Percentiles rank a stretch among this genome's conserved stretches.
phyloP scores from a whole-genome alignment of 352 stramenopile species.

The Globisporangium parvum region DNA sequence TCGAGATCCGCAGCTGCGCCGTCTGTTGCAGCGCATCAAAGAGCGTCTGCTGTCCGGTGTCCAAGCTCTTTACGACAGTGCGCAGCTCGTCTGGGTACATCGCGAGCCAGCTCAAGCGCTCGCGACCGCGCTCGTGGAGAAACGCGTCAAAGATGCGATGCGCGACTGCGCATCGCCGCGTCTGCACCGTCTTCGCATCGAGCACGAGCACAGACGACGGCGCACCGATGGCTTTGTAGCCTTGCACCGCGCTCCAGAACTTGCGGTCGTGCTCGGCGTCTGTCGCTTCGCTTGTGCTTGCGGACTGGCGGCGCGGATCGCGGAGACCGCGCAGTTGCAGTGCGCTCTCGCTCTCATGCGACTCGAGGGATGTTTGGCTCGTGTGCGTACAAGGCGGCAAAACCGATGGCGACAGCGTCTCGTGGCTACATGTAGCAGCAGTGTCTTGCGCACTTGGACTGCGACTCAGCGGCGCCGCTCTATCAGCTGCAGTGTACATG shows the following conservation, averaged over 20 bases:
- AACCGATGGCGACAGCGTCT: background rate
- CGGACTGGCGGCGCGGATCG: background rate
- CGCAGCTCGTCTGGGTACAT: constrained; percentile 46
- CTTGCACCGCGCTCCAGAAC: constrained; percentile 67
- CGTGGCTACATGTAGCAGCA: background rate
- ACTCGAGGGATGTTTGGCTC: background rate
- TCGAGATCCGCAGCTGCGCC: constrained; percentile 44
- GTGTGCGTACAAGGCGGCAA: background rate
- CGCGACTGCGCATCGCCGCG: constrained; percentile 33
- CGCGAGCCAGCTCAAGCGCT: constrained; percentile 32
- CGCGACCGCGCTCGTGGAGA: constrained; percentile 12
- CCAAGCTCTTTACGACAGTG: constrained; percentile 23
- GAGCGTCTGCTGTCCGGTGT: constrained; percentile 22
- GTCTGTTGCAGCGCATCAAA: constrained; percentile 54
- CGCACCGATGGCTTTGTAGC: constrained; percentile 39
- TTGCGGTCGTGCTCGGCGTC: constrained; percentile 26
- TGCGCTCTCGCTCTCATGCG: background rate
- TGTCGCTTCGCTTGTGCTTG: constrained; percentile 1
- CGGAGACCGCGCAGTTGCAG: background rate
- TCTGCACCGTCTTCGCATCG: constrained; percentile 24
- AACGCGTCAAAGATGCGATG: constrained; percentile 46
- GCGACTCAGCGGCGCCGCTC: too few relatives aligned
- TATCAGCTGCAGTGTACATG: constrained; percentile 21
- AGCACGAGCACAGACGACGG: constrained; percentile 24
- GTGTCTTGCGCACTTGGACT: background rate